A percentile compares a stretch with the other conserved stretches of the same genome.
These are phyloP conservation scores for Polytrichum commune DNA, from an alignment of 225 moss, liverwort and hornwort species.

Conservation along the genomic window DNA sequence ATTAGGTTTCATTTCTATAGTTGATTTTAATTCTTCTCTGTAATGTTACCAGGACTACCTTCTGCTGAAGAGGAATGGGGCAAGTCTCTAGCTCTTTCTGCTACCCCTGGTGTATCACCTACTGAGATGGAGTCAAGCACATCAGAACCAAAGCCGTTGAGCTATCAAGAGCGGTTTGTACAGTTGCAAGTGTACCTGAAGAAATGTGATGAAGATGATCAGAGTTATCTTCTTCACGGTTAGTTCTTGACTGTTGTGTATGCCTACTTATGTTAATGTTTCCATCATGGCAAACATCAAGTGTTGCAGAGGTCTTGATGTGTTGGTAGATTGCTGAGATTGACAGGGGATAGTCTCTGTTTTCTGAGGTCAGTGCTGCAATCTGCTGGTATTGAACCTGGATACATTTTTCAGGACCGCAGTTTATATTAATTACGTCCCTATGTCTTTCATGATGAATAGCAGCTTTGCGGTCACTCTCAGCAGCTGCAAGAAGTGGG, in stretches of 20 bases:
- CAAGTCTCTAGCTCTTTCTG: slow-evolving; percentile 56
- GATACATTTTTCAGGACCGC: too few species aligned
- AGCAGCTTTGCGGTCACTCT: slow-evolving; percentile 49
- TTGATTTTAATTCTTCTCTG: not conserved
- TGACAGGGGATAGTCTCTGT: too few species aligned
- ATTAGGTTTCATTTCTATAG: too few species aligned
- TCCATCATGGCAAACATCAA: too few species aligned
- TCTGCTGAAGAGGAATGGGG: slow-evolving; percentile 59
- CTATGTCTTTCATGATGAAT: slow-evolving; percentile 2
- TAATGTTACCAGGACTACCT: slow-evolving; percentile 7
- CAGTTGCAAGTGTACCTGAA: slow-evolving; percentile 55
- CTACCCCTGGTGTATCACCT: slow-evolving; percentile 27
- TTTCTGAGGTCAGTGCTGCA: too few species aligned
- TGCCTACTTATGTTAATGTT: too few species aligned
- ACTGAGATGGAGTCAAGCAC: slow-evolving; percentile 19
- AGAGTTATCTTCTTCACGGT: slow-evolving; percentile 43
- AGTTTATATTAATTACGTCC: slow-evolving; percentile 1
- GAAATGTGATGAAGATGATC: slow-evolving; percentile 55
- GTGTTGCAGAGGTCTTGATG: too few species aligned
- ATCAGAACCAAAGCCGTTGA: slow-evolving; percentile 23
- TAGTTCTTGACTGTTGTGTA: slow-evolving; percentile 4
- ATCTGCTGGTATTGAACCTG: too few species aligned
- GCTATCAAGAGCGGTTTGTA: slow-evolving; percentile 46
- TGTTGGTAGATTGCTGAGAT: too few species aligned
- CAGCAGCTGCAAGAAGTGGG: slow-evolving; percentile 59